Percentiles rank a stretch among this genome's conserved stretches.
Evolutionary conservation across 1,284 basidiomycete genomes (phyloP).

Genomic region (Puccinia hordei): DNA sequence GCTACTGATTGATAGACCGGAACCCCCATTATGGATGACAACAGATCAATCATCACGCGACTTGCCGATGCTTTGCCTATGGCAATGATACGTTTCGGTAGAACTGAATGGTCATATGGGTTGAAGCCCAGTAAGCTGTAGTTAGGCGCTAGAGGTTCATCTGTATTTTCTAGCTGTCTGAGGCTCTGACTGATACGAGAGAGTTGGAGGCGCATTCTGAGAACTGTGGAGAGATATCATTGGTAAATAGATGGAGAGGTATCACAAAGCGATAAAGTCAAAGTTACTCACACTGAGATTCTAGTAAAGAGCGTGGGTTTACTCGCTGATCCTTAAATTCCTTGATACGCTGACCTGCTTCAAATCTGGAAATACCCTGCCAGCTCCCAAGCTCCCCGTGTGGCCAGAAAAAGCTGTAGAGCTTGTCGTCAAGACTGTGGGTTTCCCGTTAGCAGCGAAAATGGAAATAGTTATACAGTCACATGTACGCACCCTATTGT

Average conservation of each 20-base stretch:
- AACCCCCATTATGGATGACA: slow-evolving; percentile 34
- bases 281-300: slow-evolving; percentile 44
- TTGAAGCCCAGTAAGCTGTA: slow-evolving; percentile 41
- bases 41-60: slow-evolving; percentile 41
- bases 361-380: slow-evolving; percentile 80
- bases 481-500: slow-evolving; percentile 70
- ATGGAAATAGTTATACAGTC: background rate
- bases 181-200: slow-evolving; percentile 25
- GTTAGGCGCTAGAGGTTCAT: background rate
- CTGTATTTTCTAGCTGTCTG: background rate
- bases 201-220: slow-evolving; percentile 41
- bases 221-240: slow-evolving; percentile 5
- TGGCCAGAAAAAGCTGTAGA: slow-evolving; percentile 80
- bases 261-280: background rate
- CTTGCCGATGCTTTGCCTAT: slow-evolving; percentile 30
- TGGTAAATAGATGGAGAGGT: slow-evolving; percentile 1
- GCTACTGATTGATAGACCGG: slow-evolving; percentile 41
- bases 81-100: slow-evolving; percentile 32
- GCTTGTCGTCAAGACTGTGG: slow-evolving; percentile 77
- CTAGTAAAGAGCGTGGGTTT: slow-evolving; percentile 66
- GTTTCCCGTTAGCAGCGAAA: background rate
- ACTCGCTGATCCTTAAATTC: slow-evolving; percentile 80
- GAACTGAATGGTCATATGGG: slow-evolving; percentile 45
- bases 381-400: slow-evolving; percentile 73
- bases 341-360: slow-evolving; percentile 76